Evolutionary conservation across 345 rosid species (phyloP).

Genomic region (Salix purpurea): DNA sequence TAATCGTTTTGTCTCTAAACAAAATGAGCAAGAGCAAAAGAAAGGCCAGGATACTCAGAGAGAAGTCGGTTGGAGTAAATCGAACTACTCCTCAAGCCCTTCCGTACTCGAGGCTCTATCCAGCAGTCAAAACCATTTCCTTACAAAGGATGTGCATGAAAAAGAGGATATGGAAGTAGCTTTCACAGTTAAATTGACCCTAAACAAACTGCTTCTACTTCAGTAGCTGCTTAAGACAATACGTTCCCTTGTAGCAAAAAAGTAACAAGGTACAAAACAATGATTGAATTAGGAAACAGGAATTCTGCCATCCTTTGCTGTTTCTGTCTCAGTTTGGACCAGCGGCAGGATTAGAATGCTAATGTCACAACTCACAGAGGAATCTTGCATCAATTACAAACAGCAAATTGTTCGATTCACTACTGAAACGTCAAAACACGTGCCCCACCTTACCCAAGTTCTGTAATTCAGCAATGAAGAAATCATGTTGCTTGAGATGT

Average conservation of each 20-base stretch:
- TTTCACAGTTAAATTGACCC: not conserved
- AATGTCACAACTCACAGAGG: not conserved
- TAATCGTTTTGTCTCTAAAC: not conserved
- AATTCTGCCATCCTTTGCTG: not conserved
- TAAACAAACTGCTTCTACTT: not conserved
- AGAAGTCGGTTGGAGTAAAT: not conserved
- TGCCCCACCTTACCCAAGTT: constrained; percentile 32
- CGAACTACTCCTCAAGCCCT: not conserved
- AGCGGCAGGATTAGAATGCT: not conserved
- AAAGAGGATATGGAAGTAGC: not conserved
- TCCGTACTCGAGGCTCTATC: not conserved
- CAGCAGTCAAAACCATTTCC: not conserved
- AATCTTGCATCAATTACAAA: not conserved
- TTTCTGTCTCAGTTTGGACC: constrained; percentile 8
- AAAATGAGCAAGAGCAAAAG: not conserved
- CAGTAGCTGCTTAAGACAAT: not conserved
- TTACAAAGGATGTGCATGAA: not conserved
- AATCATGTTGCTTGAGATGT: constrained; percentile 26
- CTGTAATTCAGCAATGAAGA: constrained; percentile 40
- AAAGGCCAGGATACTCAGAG: not conserved
- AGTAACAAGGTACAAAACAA: not conserved
- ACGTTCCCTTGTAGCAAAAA: not conserved
- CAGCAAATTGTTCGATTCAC: constrained; percentile 17
- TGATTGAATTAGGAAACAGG: not conserved
- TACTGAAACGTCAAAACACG: constrained; percentile 26